A percentile compares a stretch with the other conserved stretches of the same genome.
phyloP scores from a whole-genome alignment of 257 asterid species.

The Linaria vulgaris region DNA sequence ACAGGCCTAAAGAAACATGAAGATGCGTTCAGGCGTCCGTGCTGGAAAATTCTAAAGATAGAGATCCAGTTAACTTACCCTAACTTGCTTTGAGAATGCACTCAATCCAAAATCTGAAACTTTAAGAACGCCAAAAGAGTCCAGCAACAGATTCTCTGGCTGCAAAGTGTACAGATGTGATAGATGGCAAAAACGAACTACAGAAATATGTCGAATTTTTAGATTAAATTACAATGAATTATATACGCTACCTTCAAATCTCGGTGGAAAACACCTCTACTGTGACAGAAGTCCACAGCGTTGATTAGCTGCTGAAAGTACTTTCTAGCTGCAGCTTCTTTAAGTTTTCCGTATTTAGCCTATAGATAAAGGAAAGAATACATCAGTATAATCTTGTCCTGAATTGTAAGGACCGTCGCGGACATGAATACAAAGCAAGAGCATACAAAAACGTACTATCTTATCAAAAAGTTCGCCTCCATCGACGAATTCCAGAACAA shows the following conservation, averaged over 20 bases:
- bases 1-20: neutral
- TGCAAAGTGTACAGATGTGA: constrained; percentile 34
- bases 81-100: constrained; percentile 71
- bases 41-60: constrained; percentile 4
- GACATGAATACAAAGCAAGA: neutral
- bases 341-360: constrained; percentile 74
- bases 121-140: constrained; percentile 60
- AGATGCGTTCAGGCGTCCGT: neutral
- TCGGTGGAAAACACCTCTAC: constrained; percentile 82
- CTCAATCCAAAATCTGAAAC: constrained; percentile 85
- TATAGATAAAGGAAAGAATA: constrained; percentile 23
- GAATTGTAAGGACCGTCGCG: too few relatives aligned
- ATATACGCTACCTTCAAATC: constrained; percentile 62
- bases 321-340: constrained; percentile 64
- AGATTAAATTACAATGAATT: constrained; percentile 10
- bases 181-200: constrained; percentile 6
- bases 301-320: constrained; percentile 81
- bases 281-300: constrained; percentile 91
- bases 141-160: constrained; percentile 86
- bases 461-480: constrained; percentile 90
- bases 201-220: neutral
- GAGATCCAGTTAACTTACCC: constrained; percentile 44
- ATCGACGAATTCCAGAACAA: constrained; percentile 71
- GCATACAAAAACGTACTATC: constrained; percentile 49
- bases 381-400: too few relatives aligned